Evolutionary conservation across 805 yeast genomes (phyloP), one percentile per base, ranked within the genome.

Genomic region (Candida maris): DNA sequence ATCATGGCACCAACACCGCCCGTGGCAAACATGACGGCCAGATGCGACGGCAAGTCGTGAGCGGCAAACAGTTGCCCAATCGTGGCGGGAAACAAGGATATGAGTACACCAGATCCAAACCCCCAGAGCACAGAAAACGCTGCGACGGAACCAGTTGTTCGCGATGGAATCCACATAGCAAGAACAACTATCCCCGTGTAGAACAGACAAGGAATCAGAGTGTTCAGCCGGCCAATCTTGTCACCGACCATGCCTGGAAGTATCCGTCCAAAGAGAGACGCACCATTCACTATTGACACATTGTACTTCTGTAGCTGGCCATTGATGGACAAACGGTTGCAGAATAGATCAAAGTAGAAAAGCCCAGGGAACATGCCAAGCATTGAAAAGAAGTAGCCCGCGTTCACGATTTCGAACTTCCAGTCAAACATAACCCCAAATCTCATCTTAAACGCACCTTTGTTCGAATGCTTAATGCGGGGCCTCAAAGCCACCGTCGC

Each of bases 281-380:
- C 79, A 2, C 73, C 68, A 33, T 44, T 48, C 16, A 49, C 35
- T 10, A 49, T 47, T 8, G 51, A 43, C 70, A 73, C 28, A 71
- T 59, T 76, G 70, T 72, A 29, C 74, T 73, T 3, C 61, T 10
- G 78, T 65, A 44, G 70, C 74, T 79, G 54, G 9, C 69, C 62
- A 52, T 78, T 75, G 34, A 76, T 28, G 59, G 9, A 79, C 65
- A 45, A 70, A 74, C 79, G 55, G 10, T 70, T 62, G 52, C 78
- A 77, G 35, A 75, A 61, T 21, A 75, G 59, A 27, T 76, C 71
- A 22, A 74, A 76, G 46, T 77, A 78, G 3, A 80, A 83, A 39
- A 77, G 61, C 54, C 76, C 68, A 10, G 79, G 70, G 27, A 68
- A 59, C 6, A 67, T 30, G 2, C 31, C 39, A 14, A 36, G 19